These are phyloP conservation scores for Ocimum tenuiflorum DNA, from an alignment of 257 asterid species.

Conservation along the genomic window DNA sequence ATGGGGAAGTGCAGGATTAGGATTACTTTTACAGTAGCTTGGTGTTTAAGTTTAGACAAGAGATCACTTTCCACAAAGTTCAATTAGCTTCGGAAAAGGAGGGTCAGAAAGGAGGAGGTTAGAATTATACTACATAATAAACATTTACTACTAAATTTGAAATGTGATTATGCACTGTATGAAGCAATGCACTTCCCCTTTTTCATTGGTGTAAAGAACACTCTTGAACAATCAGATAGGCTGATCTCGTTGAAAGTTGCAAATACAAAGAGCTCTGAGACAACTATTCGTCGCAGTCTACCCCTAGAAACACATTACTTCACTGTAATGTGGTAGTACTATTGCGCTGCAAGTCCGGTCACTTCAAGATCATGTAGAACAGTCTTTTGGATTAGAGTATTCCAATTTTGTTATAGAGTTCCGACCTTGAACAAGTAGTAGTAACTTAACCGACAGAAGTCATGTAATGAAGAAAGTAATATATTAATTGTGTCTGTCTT, in stretches of 20 bases:
- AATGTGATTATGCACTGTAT: background rate
- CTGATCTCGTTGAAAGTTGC: too few species aligned
- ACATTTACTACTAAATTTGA: background rate
- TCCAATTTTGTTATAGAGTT: background rate
- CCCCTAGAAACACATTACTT: background rate
- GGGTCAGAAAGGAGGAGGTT: background rate
- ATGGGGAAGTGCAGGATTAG: background rate
- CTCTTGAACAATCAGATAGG: background rate
- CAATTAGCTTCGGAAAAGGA: background rate
- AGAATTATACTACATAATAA: background rate
- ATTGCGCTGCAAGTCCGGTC: background rate
- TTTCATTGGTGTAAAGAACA: background rate
- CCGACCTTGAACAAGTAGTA: background rate
- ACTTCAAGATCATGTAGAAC: constrained; percentile 6
- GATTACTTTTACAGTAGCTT: background rate
- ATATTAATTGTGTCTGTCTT: background rate
- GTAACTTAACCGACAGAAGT: background rate
- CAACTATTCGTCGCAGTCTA: background rate
- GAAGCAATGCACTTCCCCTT: background rate
- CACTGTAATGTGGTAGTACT: too few species aligned
- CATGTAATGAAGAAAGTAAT: background rate
- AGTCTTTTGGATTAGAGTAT: background rate
- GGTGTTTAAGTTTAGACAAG: background rate
- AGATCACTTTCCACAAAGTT: background rate
- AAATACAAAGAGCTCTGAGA: background rate